Percentiles rank a stretch among this genome's conserved stretches.
These are phyloP conservation scores for Boletus rubroflammeus DNA, from an alignment of 768 basidiomycete genomes.

Conservation along the genomic window DNA sequence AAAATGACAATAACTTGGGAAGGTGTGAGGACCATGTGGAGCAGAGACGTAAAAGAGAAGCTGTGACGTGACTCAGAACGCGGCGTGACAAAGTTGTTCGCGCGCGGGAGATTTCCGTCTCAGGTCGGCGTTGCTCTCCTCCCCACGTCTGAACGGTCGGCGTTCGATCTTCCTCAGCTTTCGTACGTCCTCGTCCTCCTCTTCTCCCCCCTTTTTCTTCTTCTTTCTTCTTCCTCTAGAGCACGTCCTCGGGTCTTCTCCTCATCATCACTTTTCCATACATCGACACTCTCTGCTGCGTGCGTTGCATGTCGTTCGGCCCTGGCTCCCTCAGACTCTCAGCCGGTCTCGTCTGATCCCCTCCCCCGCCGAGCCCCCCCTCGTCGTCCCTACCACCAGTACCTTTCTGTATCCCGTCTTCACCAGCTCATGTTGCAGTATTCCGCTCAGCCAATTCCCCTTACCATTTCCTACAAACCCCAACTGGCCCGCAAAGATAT, in stretches of 20 bases:
- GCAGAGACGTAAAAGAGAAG: slow-evolving; percentile 13
- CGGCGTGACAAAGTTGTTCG: slow-evolving; percentile 2
- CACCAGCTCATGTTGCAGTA: slow-evolving; percentile 59
- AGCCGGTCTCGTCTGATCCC: slow-evolving; percentile 55
- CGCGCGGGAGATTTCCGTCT: slow-evolving; percentile 10
- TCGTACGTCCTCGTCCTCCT: slow-evolving; percentile 17
- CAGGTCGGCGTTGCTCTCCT: slow-evolving; percentile 26
- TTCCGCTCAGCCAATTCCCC: slow-evolving; percentile 33
- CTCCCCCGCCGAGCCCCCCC: slow-evolving; percentile 26
- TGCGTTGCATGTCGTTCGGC: slow-evolving; percentile 28
- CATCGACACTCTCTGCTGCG: slow-evolving; percentile 3
- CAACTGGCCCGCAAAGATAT: slow-evolving; percentile 32
- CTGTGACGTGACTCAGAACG: neutral
- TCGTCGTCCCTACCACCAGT: slow-evolving; percentile 31
- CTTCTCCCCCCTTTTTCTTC: slow-evolving; percentile 5
- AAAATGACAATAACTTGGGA: no score
- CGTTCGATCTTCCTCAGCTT: slow-evolving; percentile 1
- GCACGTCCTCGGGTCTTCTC: no score
- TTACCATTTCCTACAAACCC: slow-evolving; percentile 31
- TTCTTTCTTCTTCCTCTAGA: neutral
- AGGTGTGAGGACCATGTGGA: slow-evolving; percentile 20
- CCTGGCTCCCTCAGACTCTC: slow-evolving; percentile 30
- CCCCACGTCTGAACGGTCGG: slow-evolving; percentile 25
- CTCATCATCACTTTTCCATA: no score
- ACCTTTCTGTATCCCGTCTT: slow-evolving; percentile 28